These are phyloP conservation scores for Takashimella tepidaria DNA, from an alignment of 1,284 basidiomycete species.

Conservation along the genomic window DNA sequence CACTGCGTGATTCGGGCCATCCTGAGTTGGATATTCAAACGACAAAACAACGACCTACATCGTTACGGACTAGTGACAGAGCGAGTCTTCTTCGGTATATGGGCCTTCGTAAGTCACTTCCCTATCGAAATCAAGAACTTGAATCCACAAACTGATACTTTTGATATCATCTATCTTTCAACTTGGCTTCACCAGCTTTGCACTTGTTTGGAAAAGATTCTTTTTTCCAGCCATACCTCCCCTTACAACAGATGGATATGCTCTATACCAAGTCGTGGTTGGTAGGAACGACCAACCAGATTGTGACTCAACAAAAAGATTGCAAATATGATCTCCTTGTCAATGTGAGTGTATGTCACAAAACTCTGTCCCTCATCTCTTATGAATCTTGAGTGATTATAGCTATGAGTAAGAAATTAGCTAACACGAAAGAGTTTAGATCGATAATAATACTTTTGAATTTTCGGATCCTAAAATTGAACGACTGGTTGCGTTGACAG, in stretches of 20 bases:
- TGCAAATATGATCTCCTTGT: conserved; percentile 76
- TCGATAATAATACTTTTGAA: conserved; percentile 76
- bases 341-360: conserved; percentile 59
- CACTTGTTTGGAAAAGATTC: conserved; percentile 77
- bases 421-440: conserved; percentile 56
- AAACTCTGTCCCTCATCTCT: no score
- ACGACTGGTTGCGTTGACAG: conserved; percentile 69
- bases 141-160: background rate
- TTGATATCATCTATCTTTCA: background rate
- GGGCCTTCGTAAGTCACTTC: conserved; percentile 77
- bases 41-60: conserved; percentile 62
- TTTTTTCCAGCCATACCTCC: conserved; percentile 97
- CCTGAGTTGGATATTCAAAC: conserved; percentile 66
- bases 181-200: conserved; percentile 22
- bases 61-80: conserved; percentile 80
- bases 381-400: no score
- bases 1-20: conserved; percentile 85
- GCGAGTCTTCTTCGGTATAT: conserved; percentile 86
- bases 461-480: conserved; percentile 78
- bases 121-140: background rate
- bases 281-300: conserved; percentile 84
- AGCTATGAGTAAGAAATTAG: no score
- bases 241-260: conserved; percentile 90
- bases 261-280: conserved; percentile 77
- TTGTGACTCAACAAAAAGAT: conserved; percentile 89